phyloP scores from a whole-genome alignment of 331 rosid species.

The Pyrus hybrid region DNA sequence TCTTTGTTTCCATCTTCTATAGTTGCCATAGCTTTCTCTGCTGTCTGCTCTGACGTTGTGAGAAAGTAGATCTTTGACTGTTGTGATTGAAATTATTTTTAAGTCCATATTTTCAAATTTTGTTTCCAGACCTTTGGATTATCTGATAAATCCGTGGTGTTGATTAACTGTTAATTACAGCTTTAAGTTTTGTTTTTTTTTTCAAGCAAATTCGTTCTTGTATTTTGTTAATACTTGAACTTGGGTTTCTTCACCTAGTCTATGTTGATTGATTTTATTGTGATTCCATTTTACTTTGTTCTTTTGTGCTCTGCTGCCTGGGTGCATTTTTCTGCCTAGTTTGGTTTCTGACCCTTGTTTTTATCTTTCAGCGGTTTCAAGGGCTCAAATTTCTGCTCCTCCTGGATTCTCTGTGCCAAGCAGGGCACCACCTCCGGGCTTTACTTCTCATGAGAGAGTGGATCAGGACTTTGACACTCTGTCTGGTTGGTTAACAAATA shows the following conservation, averaged over 20 bases:
- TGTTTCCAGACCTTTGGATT: too few species aligned
- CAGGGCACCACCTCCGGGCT: slow-evolving; percentile 86
- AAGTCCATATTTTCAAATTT: too few species aligned
- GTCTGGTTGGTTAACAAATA: slow-evolving; percentile 44
- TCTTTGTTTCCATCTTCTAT: neutral
- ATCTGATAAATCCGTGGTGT: neutral
- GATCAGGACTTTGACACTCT: slow-evolving; percentile 53
- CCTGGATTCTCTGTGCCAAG: slow-evolving; percentile 83
- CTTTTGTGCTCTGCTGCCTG: neutral
- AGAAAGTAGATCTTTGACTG: neutral
- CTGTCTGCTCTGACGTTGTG: neutral
- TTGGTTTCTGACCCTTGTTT: slow-evolving; percentile 8
- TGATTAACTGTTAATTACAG: neutral
- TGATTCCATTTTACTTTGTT: neutral
- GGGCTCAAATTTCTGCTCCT: slow-evolving; percentile 77
- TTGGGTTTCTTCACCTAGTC: neutral
- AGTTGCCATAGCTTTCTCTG: too few species aligned
- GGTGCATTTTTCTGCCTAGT: neutral
- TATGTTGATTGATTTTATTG: neutral
- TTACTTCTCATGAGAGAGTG: slow-evolving; percentile 65
- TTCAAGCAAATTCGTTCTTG: neutral
- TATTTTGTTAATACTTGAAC: neutral
- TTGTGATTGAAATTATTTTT: neutral
- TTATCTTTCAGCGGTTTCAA: slow-evolving; percentile 42
- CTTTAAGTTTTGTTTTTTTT: neutral